Evolutionary conservation across 106 monocot species (phyloP).

Genomic region (Vanilla planifolia): DNA sequence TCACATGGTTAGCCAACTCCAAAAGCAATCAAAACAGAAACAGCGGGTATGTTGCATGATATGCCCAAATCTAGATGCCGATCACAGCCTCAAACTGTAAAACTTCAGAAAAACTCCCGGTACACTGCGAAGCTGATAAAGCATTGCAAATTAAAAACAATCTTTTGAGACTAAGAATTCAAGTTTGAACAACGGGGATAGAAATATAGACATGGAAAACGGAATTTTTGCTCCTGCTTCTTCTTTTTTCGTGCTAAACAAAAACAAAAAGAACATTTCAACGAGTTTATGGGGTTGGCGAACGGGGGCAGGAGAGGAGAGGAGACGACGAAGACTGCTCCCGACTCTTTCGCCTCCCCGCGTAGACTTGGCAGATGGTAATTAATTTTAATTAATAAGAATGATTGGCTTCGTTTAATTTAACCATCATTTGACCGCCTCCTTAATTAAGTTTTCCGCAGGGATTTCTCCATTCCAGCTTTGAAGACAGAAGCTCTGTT

Average conservation of each 20-base stretch:
- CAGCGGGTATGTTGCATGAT: neutral
- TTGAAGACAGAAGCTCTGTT: too few relatives aligned
- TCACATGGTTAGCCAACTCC: neutral
- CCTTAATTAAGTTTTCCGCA: too few relatives aligned
- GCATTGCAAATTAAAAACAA: neutral
- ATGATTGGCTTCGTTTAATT: too few relatives aligned
- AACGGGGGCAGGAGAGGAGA: neutral
- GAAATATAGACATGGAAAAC: neutral
- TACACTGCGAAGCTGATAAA: neutral
- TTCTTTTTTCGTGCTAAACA: neutral
- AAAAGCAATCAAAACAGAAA: neutral
- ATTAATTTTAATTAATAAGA: too few relatives aligned
- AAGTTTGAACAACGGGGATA: neutral
- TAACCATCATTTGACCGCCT: too few relatives aligned
- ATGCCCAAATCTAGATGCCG: neutral
- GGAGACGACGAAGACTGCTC: neutral
- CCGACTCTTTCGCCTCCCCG: neutral
- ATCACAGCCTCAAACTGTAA: neutral
- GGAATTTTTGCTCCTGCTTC: neutral
- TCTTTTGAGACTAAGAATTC: neutral
- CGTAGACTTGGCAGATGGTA: too few relatives aligned
- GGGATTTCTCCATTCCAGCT: too few relatives aligned
- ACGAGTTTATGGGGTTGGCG: constrained; percentile 7
- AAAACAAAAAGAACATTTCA: constrained; percentile 1
- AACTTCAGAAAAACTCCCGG: neutral